A percentile compares a stretch with the other conserved stretches of the same genome.
phyloP scores from a whole-genome alignment of 257 asterid species.

The Rehmannia glutinosa region DNA sequence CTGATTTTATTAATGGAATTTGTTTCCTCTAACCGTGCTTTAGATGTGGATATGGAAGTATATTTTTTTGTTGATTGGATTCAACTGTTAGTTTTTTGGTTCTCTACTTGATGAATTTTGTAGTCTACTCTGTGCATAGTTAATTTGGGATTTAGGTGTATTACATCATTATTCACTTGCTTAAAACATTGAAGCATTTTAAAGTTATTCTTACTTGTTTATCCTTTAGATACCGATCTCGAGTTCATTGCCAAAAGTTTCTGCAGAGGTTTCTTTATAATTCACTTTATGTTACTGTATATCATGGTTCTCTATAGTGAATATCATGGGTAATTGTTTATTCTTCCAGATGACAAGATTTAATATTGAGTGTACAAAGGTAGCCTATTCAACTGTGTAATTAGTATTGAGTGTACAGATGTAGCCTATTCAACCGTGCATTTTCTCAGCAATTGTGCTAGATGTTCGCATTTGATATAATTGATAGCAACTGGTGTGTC shows the following conservation, averaged over 20 bases:
- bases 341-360: background rate
- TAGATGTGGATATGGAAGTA: background rate
- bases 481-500: background rate
- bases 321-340: background rate
- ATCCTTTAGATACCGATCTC: background rate
- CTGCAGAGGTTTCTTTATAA: no score
- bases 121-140: background rate
- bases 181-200: no score
- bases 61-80: background rate
- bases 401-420: background rate
- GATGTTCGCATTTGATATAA: background rate
- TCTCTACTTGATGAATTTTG: background rate
- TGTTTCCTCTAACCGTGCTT: background rate
- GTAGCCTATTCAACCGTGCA: background rate
- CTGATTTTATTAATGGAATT: background rate
- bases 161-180: no score
- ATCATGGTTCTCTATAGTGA: background rate
- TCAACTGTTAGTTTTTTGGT: no score
- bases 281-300: background rate
- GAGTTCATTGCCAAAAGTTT: background rate
- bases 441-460: background rate
- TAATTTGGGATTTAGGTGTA: background rate
- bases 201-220: background rate
- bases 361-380: background rate
- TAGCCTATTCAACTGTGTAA: background rate